Conservation (phyloP, 208 protist species). For the Acanthamoeba culbertsoni region DNA sequence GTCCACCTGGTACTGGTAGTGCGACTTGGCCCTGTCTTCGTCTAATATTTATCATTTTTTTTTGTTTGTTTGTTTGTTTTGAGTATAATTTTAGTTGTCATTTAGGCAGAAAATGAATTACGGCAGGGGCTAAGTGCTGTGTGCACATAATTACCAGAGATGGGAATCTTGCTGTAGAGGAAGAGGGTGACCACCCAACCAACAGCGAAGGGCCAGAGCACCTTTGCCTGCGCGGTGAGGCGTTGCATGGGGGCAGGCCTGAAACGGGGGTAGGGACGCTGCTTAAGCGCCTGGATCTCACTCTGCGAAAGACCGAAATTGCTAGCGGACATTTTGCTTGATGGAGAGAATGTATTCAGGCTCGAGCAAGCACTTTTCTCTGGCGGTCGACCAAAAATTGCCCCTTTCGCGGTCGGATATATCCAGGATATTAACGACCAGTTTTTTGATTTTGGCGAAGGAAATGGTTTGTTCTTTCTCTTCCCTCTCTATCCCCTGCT, state of each 20-base stretch:
- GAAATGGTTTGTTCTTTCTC: not conserved
- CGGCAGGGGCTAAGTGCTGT: not conserved
- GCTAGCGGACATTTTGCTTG: not conserved
- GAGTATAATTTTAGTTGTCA: too few relatives aligned
- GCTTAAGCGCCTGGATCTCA: not conserved
- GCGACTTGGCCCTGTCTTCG: not conserved
- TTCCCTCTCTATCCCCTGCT: not conserved
- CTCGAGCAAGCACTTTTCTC: not conserved
- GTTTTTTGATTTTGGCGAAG: not conserved
- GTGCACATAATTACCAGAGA: not conserved
- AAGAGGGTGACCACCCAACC: not conserved
- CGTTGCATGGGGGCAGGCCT: not conserved
- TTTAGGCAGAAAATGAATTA: not conserved
- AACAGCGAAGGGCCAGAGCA: conserved; percentile 9
- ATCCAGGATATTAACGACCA: not conserved
- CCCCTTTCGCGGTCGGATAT: not conserved
- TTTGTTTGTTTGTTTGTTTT: too few relatives aligned
- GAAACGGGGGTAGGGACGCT: conserved; percentile 20
- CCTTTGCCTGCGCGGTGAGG: not conserved
- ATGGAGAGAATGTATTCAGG: not conserved
- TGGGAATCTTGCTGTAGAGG: conserved; percentile 15
- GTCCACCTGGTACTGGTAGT: not conserved
- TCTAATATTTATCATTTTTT: too few relatives aligned
- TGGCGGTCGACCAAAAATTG: not conserved
- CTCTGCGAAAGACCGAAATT: not conserved